Conservation (phyloP, 2,329 filamentous ascomycete genomes). For the Aspergillus awamori region DNA sequence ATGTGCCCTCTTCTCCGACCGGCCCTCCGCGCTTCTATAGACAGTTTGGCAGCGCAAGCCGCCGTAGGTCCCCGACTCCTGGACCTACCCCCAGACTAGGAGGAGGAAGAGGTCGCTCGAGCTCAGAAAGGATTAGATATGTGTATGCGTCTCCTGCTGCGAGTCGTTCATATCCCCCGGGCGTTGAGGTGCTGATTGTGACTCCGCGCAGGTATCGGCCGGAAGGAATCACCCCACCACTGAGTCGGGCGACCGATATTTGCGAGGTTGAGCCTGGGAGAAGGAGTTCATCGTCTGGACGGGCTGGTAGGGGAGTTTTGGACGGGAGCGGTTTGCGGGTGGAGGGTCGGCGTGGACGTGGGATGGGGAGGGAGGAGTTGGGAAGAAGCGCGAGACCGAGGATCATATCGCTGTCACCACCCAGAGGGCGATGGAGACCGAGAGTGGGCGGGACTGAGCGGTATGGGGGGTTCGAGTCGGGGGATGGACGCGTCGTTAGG, state of each 20-base stretch:
- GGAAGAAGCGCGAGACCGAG: neutral
- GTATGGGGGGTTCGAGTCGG: neutral
- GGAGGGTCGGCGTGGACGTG: neutral
- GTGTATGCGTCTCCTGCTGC: neutral
- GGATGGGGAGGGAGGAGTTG: neutral
- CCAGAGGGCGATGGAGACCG: neutral
- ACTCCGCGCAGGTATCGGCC: neutral
- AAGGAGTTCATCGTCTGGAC: too few species aligned
- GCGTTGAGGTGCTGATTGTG: neutral
- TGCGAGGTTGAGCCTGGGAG: too few species aligned
- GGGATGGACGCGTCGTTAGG: neutral
- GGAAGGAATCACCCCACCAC: too few species aligned
- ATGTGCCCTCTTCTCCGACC: neutral
- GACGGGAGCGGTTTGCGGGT: too few species aligned
- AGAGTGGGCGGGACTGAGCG: neutral
- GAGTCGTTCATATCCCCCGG: too few species aligned
- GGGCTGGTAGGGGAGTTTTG: too few species aligned
- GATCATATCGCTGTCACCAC: neutral
- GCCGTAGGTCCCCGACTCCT: neutral
- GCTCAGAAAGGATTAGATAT: neutral
- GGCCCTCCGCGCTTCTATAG: neutral
- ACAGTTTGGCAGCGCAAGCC: neutral
- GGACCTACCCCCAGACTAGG: neutral
- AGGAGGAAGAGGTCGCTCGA: too few species aligned
- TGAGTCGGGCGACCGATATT: too few species aligned